Evolutionary conservation across 2,329 filamentous ascomycete genomes (phyloP).

Genomic region (Trichoderma simmonsii): DNA sequence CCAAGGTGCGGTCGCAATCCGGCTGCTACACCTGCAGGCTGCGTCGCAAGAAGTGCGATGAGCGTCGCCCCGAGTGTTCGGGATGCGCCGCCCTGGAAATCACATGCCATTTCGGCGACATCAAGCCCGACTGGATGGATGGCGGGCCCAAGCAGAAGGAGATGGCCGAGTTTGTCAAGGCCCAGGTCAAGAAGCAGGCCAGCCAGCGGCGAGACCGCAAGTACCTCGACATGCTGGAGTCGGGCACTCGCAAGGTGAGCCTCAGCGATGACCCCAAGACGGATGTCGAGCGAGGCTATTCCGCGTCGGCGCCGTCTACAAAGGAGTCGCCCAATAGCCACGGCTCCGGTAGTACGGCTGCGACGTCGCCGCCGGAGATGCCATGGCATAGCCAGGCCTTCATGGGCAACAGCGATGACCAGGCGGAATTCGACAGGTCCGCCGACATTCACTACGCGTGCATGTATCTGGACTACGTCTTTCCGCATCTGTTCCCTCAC

Average conservation of each 20-base stretch:
- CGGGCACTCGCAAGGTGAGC: slow-evolving; percentile 30
- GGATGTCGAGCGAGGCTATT: slow-evolving; percentile 6
- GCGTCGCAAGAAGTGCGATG: slow-evolving; percentile 60
- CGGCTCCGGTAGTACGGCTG: slow-evolving; percentile 18
- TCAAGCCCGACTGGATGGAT: slow-evolving; percentile 59
- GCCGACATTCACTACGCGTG: slow-evolving; percentile 46
- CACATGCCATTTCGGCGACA: slow-evolving; percentile 50
- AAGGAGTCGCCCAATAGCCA: slow-evolving; percentile 19
- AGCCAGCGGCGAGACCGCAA: slow-evolving; percentile 48
- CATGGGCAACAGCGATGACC: slow-evolving; percentile 25
- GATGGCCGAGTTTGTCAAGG: slow-evolving; percentile 53
- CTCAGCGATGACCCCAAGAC: background rate
- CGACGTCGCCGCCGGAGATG: slow-evolving; percentile 31
- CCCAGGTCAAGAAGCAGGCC: slow-evolving; percentile 55
- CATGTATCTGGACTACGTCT: slow-evolving; percentile 60
- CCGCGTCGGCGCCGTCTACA: slow-evolving; percentile 13
- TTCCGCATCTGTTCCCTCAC: slow-evolving; percentile 62
- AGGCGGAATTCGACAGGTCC: slow-evolving; percentile 24
- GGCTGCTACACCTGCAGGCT: slow-evolving; percentile 62
- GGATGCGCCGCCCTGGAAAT: slow-evolving; percentile 53
- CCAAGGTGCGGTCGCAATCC: slow-evolving; percentile 38
- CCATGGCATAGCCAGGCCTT: slow-evolving; percentile 34
- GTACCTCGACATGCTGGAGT: slow-evolving; percentile 43
- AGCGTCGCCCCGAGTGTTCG: slow-evolving; percentile 49
- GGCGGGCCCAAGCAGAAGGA: slow-evolving; percentile 46